Evolutionary conservation across 805 yeast species (phyloP), one percentile per base, ranked within the genome.

Genomic region (Teunomyces stri): DNA sequence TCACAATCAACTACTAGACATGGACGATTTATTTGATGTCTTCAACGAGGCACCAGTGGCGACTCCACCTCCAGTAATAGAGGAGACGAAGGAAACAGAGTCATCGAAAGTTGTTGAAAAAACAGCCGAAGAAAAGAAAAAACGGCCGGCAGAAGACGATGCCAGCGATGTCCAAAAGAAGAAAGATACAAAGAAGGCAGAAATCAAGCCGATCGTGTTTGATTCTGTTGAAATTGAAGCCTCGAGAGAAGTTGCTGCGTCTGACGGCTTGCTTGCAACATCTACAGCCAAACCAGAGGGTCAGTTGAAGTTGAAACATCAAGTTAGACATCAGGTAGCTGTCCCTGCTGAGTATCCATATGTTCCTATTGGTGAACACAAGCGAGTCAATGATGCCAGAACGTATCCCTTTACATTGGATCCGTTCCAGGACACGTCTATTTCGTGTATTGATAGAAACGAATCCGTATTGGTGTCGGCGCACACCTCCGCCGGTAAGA

Each of bases 391-490:
- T 18, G 88, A 89, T 56, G 99, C 98, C 2, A 78, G 97, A 56
- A 82, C 86, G 0, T 94, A 94, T 59, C 98, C 98, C 0, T 94
- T 94, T 68, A 81, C 83, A 0, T 76, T 94, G 55, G 99, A 94
- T 78, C 97, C 99, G 27, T 94, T 94, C 76, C 99, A 94, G 72
- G 96, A 94, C 57, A 91, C 96, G 15, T 87, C 98, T 12, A 85
- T 94, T 52, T 90, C 96, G 9, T 92, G 98, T 70, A 94, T 94
- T 53, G 98, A 94, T 65, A 78, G 98, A 62, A 81, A 84, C 56
- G 98, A 92, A 69, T 86, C 96, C 1, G 99, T 94, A 20, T 75
- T 94, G 56, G 99, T 94, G 4, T 90, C 97, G 29, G 99, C 99
- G 7, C 98, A 90, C 60, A 91, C 97, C 0, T 90, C 97, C 43